phyloP scores from a whole-genome alignment of 2,329 filamentous ascomycete species.

The Grosmannia huntii region DNA sequence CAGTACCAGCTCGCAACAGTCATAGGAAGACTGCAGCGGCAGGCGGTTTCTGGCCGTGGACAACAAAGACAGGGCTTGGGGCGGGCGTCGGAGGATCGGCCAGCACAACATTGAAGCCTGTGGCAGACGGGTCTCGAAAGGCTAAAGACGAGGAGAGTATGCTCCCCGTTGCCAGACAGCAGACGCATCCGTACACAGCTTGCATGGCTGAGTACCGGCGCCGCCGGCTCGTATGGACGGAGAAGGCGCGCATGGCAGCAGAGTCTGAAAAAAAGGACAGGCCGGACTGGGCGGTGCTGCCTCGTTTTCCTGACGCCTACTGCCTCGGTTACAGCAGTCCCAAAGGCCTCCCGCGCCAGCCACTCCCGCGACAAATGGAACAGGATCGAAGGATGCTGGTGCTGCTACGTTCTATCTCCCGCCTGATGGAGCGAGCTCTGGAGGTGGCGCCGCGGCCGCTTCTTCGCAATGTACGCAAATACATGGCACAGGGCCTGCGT shows the following conservation, averaged over 20 bases:
- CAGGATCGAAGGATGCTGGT: slow-evolving; percentile 16
- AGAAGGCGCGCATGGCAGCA: slow-evolving; percentile 5
- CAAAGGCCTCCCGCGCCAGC: neutral
- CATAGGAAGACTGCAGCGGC: neutral
- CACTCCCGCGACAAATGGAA: slow-evolving; percentile 14
- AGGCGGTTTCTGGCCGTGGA: neutral
- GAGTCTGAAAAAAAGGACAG: slow-evolving; percentile 1
- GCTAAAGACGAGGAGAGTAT: neutral
- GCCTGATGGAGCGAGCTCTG: slow-evolving; percentile 14
- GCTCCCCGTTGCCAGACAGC: neutral
- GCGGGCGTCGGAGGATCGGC: neutral
- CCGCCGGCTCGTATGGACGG: slow-evolving; percentile 8
- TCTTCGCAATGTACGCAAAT: slow-evolving; percentile 13
- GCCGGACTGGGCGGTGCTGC: slow-evolving; percentile 12
- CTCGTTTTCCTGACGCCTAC: slow-evolving; percentile 9
- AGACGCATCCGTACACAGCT: slow-evolving; percentile 10
- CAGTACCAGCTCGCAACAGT: neutral
- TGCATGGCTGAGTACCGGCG: slow-evolving; percentile 9
- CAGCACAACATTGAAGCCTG: neutral
- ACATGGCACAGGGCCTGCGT: slow-evolving; percentile 3
- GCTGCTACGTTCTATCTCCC: slow-evolving; percentile 14
- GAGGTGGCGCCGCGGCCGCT: slow-evolving; percentile 17
- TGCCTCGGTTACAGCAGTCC: slow-evolving; percentile 15
- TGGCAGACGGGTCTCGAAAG: neutral
- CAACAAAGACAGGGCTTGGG: neutral